Percentiles rank a stretch among this genome's conserved stretches.
Conservation (phyloP, 2,329 filamentous ascomycete species). For the Mycosphaerella sp. region DNA sequence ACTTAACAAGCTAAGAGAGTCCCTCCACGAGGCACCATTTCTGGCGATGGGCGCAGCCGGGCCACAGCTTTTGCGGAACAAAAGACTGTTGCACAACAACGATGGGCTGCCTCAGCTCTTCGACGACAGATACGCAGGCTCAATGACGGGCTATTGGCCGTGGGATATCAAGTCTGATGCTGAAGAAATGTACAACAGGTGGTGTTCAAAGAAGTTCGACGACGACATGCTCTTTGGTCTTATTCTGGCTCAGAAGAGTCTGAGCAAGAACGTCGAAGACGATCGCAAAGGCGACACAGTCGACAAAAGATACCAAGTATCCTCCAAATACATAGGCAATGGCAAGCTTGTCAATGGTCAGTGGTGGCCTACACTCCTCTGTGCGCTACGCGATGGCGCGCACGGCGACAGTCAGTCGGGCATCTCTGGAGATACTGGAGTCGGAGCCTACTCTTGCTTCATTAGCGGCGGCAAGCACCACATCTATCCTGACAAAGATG, state of each 20-base stretch:
- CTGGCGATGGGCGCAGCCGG: constrained; percentile 27
- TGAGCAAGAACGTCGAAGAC: constrained; percentile 1
- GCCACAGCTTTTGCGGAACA: constrained; percentile 30
- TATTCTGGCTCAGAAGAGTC: constrained; percentile 30
- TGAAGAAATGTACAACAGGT: constrained; percentile 43
- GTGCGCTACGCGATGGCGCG: constrained; percentile 48
- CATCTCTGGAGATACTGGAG: constrained; percentile 44
- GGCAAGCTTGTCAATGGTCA: constrained; percentile 42
- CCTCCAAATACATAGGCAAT: constrained; percentile 37
- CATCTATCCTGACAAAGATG: constrained; percentile 46
- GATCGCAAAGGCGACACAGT: constrained; percentile 25
- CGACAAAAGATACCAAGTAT: constrained; percentile 22
- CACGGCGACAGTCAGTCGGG: constrained; percentile 48
- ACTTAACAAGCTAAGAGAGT: constrained; percentile 33
- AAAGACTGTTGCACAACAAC: constrained; percentile 35
- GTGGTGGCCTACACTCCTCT: constrained; percentile 53
- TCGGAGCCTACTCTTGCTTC: constrained; percentile 52
- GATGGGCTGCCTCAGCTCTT: constrained; percentile 42
- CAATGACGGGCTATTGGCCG: constrained; percentile 34
- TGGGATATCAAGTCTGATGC: constrained; percentile 46
- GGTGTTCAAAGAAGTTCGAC: constrained; percentile 40
- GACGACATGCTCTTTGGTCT: constrained; percentile 43
- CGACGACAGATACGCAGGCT: constrained; percentile 18
- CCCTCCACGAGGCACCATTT: constrained; percentile 39
- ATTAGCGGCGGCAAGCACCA: constrained; percentile 39